Evolutionary conservation across 768 basidiomycete genomes (phyloP).

Genomic region (Boletus tomentosulus): DNA sequence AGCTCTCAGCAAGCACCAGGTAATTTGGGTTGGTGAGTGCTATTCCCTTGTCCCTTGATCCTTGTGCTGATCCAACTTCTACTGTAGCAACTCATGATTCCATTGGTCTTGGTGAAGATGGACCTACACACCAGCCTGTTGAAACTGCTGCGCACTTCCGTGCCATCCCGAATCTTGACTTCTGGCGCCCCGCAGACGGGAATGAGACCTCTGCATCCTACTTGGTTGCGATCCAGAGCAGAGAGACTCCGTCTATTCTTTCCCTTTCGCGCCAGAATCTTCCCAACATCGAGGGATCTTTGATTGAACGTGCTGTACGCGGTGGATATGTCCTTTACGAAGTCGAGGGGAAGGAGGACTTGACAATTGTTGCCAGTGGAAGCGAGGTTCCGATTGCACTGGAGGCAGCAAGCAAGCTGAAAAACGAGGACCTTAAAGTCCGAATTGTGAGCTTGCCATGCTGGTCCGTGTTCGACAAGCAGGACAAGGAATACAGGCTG

Average conservation of each 20-base stretch:
- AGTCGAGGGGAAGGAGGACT: conserved; percentile 61
- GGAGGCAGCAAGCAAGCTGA: conserved; percentile 80
- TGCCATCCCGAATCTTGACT: conserved; percentile 85
- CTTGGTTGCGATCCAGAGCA: conserved; percentile 69
- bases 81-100: conserved; percentile 85
- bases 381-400: conserved; percentile 86
- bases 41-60: neutral
- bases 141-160: conserved; percentile 86
- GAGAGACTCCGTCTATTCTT: conserved; percentile 76
- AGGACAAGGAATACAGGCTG: conserved; percentile 73
- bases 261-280: conserved; percentile 87
- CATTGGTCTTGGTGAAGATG: conserved; percentile 90
- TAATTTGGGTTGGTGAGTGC: conserved; percentile 86
- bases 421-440: conserved; percentile 70
- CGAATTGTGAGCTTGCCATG: conserved; percentile 87
- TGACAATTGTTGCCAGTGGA: conserved; percentile 87
- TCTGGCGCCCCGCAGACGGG: conserved; percentile 92
- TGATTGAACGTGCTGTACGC: conserved; percentile 75
- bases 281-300: conserved; percentile 85
- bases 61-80: neutral
- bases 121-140: conserved; percentile 94
- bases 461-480: conserved; percentile 84
- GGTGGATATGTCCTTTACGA: conserved; percentile 93
- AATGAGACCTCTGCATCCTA: conserved; percentile 97
- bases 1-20: conserved; percentile 83